phyloP scores from a whole-genome alignment of 1,139 yeast genomes.

The Hemisphaericaspora subhashii region DNA sequence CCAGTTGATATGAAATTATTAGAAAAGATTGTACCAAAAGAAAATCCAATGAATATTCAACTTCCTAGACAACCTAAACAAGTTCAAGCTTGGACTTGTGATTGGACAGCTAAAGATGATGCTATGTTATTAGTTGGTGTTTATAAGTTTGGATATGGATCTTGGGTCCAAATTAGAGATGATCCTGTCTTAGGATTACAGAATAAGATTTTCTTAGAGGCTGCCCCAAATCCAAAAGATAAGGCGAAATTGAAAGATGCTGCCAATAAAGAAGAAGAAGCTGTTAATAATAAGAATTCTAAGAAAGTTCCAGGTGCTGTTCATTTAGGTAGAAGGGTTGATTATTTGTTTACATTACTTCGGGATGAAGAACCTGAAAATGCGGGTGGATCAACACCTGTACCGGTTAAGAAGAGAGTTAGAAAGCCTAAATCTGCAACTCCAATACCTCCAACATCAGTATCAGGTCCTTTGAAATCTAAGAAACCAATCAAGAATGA shows the following conservation, averaged over 20 bases:
- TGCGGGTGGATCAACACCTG: slow-evolving; percentile 11
- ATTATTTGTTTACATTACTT: slow-evolving; percentile 73
- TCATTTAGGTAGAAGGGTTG: slow-evolving; percentile 91
- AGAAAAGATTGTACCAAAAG: slow-evolving; percentile 56
- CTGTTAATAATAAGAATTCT: slow-evolving; percentile 22
- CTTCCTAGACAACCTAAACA: slow-evolving; percentile 68
- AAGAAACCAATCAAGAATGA: slow-evolving; percentile 17
- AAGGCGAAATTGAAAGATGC: no score
- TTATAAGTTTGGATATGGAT: slow-evolving; percentile 90
- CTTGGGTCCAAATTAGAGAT: slow-evolving; percentile 92
- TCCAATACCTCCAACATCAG: slow-evolving; percentile 14
- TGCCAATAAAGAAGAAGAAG: slow-evolving; percentile 9
- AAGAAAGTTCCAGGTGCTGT: slow-evolving; percentile 89
- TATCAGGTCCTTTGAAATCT: slow-evolving; percentile 11
- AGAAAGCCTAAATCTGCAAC: slow-evolving; percentile 17
- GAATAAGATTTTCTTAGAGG: slow-evolving; percentile 73
- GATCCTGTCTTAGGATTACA: slow-evolving; percentile 90
- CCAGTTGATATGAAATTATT: slow-evolving; percentile 78
- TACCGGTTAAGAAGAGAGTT: slow-evolving; percentile 15
- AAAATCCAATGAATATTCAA: slow-evolving; percentile 56
- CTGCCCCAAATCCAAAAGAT: slow-evolving; percentile 12
- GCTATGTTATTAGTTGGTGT: slow-evolving; percentile 86
- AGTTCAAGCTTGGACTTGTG: slow-evolving; percentile 89
- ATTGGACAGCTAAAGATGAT: slow-evolving; percentile 83
- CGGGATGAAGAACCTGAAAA: slow-evolving; percentile 49